A percentile compares a stretch with the other conserved stretches of the same genome.
phyloP scores from a whole-genome alignment of 305 asterid genomes.

The Plantago coronopus region DNA sequence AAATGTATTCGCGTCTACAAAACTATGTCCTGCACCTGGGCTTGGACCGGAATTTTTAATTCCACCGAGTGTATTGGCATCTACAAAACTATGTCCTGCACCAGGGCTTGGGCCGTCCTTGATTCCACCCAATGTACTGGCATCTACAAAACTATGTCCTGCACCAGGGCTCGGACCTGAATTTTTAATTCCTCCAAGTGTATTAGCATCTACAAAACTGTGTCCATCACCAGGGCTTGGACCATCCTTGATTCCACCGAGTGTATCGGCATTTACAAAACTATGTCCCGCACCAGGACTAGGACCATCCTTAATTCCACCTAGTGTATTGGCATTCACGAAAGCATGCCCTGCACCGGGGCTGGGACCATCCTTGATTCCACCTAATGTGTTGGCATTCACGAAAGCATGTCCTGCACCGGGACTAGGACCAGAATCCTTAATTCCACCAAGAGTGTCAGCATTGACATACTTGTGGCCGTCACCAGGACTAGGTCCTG shows the following conservation, averaged over 20 bases:
- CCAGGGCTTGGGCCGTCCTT: conserved; percentile 21
- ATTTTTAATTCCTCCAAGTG: neutral
- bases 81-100: neutral
- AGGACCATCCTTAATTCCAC: conserved; percentile 10
- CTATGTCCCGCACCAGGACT: neutral
- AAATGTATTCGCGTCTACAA: neutral
- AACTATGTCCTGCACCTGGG: neutral
- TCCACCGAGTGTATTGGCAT: neutral
- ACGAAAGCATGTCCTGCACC: conserved; percentile 20
- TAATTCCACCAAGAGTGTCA: conserved; percentile 10
- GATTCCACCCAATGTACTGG: neutral
- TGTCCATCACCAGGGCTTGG: neutral
- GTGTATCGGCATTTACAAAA: neutral
- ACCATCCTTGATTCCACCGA: conserved; percentile 3
- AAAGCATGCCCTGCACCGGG: conserved; percentile 15
- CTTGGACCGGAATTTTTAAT: neutral
- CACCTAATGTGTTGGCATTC: neutral
- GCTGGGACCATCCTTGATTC: conserved; percentile 17
- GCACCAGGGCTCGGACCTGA: conserved; percentile 10
- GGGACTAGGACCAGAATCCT: conserved; percentile 19
- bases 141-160: neutral
- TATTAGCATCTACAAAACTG: neutral
- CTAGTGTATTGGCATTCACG: conserved; percentile 4
- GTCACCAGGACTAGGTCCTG: conserved; percentile 23
- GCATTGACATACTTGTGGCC: neutral